These are phyloP conservation scores for Capsicum pubescens DNA, from an alignment of 257 asterid species.

Conservation along the genomic window DNA sequence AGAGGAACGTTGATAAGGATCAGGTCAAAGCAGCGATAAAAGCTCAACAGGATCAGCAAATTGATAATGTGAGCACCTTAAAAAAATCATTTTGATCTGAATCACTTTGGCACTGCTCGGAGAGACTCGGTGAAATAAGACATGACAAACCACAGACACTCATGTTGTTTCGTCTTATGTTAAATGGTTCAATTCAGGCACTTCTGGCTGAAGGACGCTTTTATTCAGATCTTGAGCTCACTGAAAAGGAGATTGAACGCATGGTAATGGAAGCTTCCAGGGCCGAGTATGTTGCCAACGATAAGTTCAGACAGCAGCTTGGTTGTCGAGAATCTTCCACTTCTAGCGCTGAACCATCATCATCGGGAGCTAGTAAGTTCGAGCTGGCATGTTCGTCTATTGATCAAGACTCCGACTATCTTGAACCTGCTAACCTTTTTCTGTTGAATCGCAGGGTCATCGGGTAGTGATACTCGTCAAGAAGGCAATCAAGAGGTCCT, in stretches of 20 bases:
- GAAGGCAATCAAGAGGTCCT: constrained; percentile 55
- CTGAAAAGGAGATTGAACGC: constrained; percentile 95
- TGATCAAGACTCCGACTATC: not conserved
- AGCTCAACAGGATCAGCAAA: constrained; percentile 99
- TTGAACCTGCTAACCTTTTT: not conserved
- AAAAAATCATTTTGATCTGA: not conserved
- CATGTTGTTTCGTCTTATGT: constrained; percentile 7
- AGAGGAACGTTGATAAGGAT: constrained; percentile 77
- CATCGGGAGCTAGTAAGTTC: constrained; percentile 94
- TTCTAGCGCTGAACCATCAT: constrained; percentile 94
- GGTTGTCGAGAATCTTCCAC: constrained; percentile 78
- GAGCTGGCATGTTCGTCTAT: constrained; percentile 7
- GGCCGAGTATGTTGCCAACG: constrained; percentile 79
- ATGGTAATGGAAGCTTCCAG: constrained; percentile 99
- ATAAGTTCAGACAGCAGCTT: constrained; percentile 66
- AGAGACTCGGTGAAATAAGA: too few species aligned
- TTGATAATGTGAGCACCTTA: constrained; percentile 64
- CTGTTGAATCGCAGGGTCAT: constrained; percentile 55
- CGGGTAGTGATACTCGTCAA: constrained; percentile 52
- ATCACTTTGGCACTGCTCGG: not conserved
- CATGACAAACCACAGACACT: not conserved
- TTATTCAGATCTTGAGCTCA: constrained; percentile 95
- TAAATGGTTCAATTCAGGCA: constrained; percentile 59
- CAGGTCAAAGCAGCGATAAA: constrained; percentile 96
- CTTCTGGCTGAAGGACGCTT: constrained; percentile 97